Conservation (phyloP, 2,329 filamentous ascomycete species). For the Taxawa tesnikishii region DNA sequence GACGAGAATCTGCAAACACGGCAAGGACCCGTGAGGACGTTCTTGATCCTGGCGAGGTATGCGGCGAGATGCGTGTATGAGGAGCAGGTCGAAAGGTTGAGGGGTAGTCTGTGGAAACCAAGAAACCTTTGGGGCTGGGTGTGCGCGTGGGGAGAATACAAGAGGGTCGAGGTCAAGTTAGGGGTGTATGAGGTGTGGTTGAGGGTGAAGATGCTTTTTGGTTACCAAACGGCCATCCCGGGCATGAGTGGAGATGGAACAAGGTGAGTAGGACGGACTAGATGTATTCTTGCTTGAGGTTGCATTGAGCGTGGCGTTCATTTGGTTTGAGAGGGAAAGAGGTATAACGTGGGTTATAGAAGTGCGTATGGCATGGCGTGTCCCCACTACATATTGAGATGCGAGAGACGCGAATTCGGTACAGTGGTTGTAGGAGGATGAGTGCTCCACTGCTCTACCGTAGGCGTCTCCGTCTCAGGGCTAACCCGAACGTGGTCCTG, state of each 20-base stretch:
- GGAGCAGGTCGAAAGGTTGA: slow-evolving; percentile 42
- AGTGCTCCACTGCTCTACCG: too few species aligned
- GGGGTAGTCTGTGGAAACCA: slow-evolving; percentile 39
- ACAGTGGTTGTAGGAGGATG: too few species aligned
- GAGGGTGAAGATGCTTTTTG: slow-evolving; percentile 36
- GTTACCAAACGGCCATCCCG: slow-evolving; percentile 18
- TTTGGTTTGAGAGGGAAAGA: too few species aligned
- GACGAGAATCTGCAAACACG: slow-evolving; percentile 80
- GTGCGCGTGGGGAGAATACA: slow-evolving; percentile 39
- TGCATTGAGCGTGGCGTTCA: neutral
- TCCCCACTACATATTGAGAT: too few species aligned
- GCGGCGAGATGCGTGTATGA: slow-evolving; percentile 50
- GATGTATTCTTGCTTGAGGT: too few species aligned
- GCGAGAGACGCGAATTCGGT: too few species aligned
- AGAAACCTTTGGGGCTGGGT: slow-evolving; percentile 39
- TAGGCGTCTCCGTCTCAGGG: too few species aligned
- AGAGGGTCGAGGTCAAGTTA: slow-evolving; percentile 45
- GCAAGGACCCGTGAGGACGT: slow-evolving; percentile 47
- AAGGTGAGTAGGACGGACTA: too few species aligned
- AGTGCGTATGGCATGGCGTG: too few species aligned
- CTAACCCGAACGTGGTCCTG: too few species aligned
- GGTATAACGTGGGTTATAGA: too few species aligned
- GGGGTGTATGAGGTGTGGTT: slow-evolving; percentile 47
- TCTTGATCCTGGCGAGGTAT: slow-evolving; percentile 53
- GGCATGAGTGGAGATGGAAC: neutral